Evolutionary conservation across 2,329 filamentous ascomycete genomes (phyloP).

Genomic region (Epichloe typhina): DNA sequence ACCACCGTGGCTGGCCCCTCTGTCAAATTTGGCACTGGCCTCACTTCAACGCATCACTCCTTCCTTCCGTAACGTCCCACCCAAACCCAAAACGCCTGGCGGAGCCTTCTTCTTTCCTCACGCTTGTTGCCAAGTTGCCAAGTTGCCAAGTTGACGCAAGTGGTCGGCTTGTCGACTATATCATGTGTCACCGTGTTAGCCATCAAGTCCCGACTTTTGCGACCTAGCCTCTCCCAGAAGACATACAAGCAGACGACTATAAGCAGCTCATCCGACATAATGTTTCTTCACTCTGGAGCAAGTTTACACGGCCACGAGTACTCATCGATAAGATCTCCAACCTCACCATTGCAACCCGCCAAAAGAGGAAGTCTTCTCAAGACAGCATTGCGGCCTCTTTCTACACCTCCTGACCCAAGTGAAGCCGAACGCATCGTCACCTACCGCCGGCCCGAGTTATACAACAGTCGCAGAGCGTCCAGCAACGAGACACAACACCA

Average conservation of each 20-base stretch:
- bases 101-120: too few relatives aligned
- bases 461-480: neutral
- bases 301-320: constrained; percentile 49
- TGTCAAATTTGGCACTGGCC: neutral
- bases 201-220: neutral
- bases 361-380: constrained; percentile 28
- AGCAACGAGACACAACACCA: neutral
- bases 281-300: constrained; percentile 48
- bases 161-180: too few relatives aligned
- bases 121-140: too few relatives aligned
- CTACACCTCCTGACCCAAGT: constrained; percentile 11
- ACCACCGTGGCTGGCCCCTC: neutral
- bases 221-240: neutral
- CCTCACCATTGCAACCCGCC: constrained; percentile 17
- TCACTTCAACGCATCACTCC: neutral
- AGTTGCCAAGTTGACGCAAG: too few relatives aligned
- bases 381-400: constrained; percentile 26
- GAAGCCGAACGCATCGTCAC: constrained; percentile 9
- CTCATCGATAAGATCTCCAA: constrained; percentile 24
- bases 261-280: constrained; percentile 13
- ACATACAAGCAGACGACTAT: neutral
- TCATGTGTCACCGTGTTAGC: neutral
- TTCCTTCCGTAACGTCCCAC: neutral
- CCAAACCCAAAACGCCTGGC: too few relatives aligned
- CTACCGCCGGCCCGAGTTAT: neutral